Evolutionary conservation across 257 asterid genomes (phyloP).

Genomic region (Nicotiana sylvestris): DNA sequence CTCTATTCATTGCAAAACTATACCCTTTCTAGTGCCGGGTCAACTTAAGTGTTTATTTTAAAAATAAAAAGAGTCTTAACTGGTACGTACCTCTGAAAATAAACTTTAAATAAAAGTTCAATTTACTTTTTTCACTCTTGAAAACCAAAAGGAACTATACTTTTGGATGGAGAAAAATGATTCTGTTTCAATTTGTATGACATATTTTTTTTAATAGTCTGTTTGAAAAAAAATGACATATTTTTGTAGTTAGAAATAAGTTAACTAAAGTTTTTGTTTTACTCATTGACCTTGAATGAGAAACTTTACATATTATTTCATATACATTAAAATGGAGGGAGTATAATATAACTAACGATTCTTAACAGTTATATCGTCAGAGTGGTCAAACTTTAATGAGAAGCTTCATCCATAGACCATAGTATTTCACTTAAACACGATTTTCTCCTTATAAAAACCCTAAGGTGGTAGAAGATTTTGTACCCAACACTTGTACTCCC

Average conservation of each 20-base stretch:
- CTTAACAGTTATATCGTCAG: neutral
- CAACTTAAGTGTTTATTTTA: neutral
- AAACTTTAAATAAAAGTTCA: neutral
- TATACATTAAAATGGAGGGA: no score
- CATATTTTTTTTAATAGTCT: no score
- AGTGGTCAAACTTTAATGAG: neutral
- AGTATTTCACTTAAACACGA: neutral
- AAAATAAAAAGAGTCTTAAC: no score
- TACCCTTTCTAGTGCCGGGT: no score
- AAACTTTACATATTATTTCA: no score
- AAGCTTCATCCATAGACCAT: neutral
- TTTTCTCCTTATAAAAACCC: neutral
- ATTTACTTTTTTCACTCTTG: neutral
- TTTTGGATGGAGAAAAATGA: no score
- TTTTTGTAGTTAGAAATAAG: no score
- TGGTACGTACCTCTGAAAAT: no score
- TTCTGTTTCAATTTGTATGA: no score
- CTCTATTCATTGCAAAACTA: neutral
- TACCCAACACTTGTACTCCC: neutral
- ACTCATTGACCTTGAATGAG: accelerated
- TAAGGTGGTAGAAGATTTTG: neutral
- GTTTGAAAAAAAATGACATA: no score
- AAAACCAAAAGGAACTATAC: no score
- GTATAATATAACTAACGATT: neutral
- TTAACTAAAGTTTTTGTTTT: no score